phyloP scores from a whole-genome alignment of 2,329 filamentous ascomycete species.

The Dothistroma septosporum region DNA sequence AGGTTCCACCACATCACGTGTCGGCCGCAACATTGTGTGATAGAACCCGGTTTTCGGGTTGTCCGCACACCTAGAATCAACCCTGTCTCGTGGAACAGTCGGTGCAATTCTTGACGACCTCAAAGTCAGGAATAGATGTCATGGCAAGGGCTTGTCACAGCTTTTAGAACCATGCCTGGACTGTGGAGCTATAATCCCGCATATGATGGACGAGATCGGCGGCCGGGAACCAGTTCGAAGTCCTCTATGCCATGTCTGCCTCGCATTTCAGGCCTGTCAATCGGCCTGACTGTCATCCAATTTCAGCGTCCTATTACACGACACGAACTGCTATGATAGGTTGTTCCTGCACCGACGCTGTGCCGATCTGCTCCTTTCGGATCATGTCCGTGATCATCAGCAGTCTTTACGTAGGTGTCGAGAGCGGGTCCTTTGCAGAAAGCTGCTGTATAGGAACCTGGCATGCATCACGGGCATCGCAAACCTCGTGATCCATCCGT shows the following conservation, averaged over 20 bases:
- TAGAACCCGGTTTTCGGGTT: background rate
- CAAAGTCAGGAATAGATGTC: background rate
- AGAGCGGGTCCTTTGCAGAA: background rate
- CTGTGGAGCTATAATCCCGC: background rate
- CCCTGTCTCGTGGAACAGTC: background rate
- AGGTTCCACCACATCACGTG: too few relatives aligned
- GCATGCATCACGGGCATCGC: too few relatives aligned
- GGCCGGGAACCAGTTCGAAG: background rate
- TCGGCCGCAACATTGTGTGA: too few relatives aligned
- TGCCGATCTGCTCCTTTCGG: background rate
- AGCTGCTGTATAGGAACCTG: background rate
- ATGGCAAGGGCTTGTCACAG: background rate
- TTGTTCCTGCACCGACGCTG: background rate
- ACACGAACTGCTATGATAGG: background rate
- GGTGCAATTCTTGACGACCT: background rate
- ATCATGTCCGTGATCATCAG: too few relatives aligned
- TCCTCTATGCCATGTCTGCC: background rate
- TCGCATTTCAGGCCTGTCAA: background rate
- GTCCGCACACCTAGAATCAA: background rate
- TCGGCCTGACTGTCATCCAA: background rate
- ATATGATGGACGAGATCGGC: background rate
- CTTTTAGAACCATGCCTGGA: background rate
- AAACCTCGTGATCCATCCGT: too few relatives aligned
- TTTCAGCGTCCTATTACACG: background rate
- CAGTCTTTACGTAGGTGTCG: background rate